A percentile compares a stretch with the other conserved stretches of the same genome.
These are phyloP conservation scores for Cryptococcus sp. DNA, from an alignment of 1,284 basidiomycete species.

Conservation along the genomic window DNA sequence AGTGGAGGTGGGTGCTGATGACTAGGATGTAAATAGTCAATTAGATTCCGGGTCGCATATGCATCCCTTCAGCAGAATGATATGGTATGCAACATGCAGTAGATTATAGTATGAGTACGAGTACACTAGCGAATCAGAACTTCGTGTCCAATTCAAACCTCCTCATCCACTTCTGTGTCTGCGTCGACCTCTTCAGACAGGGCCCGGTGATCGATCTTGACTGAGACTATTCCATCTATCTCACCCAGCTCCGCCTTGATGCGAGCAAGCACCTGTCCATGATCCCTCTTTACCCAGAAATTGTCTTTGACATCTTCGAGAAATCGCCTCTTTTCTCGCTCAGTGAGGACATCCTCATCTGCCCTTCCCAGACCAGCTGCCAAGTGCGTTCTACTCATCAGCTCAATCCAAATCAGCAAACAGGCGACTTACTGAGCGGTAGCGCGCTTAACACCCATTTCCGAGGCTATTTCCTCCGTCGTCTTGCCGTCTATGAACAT, in stretches of 20 bases:
- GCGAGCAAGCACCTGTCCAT: neutral
- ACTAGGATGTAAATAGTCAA: slow-evolving; percentile 14
- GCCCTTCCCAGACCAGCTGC: neutral
- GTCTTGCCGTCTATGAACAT: slow-evolving; percentile 15
- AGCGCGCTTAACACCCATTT: slow-evolving; percentile 11
- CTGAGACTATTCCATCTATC: no score
- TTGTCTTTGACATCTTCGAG: neutral
- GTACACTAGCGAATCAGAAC: no score
- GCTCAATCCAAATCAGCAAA: neutral
- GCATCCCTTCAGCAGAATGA: no score
- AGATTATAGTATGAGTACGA: no score
- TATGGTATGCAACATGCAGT: no score
- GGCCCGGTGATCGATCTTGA: no score
- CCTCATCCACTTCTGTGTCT: no score
- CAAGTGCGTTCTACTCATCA: slow-evolving; percentile 1
- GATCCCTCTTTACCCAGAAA: neutral
- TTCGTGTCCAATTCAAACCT: no score
- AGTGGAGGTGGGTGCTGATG: neutral
- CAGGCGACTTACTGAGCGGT: slow-evolving; percentile 15
- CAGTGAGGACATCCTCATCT: neutral
- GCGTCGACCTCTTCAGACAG: no score
- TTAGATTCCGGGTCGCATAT: neutral
- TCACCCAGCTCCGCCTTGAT: neutral
- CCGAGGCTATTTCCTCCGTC: slow-evolving; percentile 9
- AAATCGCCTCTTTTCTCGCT: neutral